Conservation (phyloP, 2,329 filamentous ascomycete genomes). For the Venturia pyrina region DNA sequence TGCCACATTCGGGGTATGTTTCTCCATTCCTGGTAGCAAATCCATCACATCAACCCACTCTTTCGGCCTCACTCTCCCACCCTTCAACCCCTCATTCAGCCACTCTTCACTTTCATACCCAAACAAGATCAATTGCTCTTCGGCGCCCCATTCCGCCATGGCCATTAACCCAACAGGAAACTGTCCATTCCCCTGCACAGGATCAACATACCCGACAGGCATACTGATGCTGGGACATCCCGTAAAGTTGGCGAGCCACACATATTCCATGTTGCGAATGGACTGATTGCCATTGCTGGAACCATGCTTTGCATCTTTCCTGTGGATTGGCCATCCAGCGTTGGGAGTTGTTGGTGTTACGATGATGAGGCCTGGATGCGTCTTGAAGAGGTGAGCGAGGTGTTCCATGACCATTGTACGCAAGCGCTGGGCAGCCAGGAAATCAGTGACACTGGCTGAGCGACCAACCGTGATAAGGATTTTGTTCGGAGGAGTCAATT, state of each 20-base stretch:
- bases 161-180: conserved; percentile 45
- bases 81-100: conserved; percentile 28
- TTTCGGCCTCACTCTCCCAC: conserved; percentile 26
- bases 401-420: conserved; percentile 71
- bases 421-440: conserved; percentile 62
- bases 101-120: conserved; percentile 42
- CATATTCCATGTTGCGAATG: conserved; percentile 74
- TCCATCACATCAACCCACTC: conserved; percentile 32
- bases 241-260: conserved; percentile 73
- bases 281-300: conserved; percentile 62
- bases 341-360: conserved; percentile 69
- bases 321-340: conserved; percentile 59
- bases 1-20: neutral
- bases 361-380: conserved; percentile 65
- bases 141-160: conserved; percentile 45
- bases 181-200: conserved; percentile 46
- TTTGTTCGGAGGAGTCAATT: conserved; percentile 57
- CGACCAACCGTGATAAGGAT: conserved; percentile 56
- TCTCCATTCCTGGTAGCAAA: conserved; percentile 12
- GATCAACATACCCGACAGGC: conserved; percentile 62
- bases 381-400: conserved; percentile 58
- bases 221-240: conserved; percentile 67
- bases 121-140: conserved; percentile 42
- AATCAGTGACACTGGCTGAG: conserved; percentile 58
- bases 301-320: conserved; percentile 51